A percentile compares a stretch with the other conserved stretches of the same genome.
Conservation (phyloP, 176 grass and related monocot species). For the Canna indica region DNA sequence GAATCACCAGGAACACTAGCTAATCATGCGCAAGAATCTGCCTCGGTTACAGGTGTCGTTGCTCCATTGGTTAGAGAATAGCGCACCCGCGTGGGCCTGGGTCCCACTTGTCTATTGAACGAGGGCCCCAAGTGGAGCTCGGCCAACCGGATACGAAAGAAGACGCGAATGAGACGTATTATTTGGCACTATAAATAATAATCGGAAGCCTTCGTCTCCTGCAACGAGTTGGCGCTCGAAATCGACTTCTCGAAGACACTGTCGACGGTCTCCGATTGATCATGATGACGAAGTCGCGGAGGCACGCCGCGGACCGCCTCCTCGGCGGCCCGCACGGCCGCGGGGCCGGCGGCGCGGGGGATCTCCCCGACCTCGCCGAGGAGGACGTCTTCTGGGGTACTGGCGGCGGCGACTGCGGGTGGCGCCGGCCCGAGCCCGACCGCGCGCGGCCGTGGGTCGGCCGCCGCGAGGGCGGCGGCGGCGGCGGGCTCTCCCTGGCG, state of each 20-base stretch:
- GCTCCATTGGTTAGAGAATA: neutral
- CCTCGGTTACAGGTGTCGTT: neutral
- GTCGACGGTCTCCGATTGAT: neutral
- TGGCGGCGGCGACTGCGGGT: neutral
- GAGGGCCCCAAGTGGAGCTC: neutral
- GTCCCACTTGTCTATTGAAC: neutral
- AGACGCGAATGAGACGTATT: too few species aligned
- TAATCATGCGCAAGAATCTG: neutral
- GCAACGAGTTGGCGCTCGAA: neutral
- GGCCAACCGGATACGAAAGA: neutral
- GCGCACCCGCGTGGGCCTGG: neutral
- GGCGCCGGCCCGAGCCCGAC: neutral
- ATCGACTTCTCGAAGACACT: neutral
- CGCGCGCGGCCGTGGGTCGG: neutral
- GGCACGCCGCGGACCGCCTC: constrained; percentile 5
- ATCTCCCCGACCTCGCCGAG: constrained; percentile 18
- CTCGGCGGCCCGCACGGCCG: neutral
- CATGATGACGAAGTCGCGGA: constrained; percentile 1
- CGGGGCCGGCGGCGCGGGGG: neutral
- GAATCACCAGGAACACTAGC: neutral
- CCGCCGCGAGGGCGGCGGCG: neutral
- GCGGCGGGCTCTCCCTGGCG: neutral
- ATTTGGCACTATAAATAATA: neutral
- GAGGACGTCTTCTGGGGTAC: constrained; percentile 12
- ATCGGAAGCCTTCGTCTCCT: neutral